Percentiles rank a stretch among this genome's conserved stretches.
Conservation (phyloP, 1,284 basidiomycete species). For the Ceratobasidium sp. region DNA sequence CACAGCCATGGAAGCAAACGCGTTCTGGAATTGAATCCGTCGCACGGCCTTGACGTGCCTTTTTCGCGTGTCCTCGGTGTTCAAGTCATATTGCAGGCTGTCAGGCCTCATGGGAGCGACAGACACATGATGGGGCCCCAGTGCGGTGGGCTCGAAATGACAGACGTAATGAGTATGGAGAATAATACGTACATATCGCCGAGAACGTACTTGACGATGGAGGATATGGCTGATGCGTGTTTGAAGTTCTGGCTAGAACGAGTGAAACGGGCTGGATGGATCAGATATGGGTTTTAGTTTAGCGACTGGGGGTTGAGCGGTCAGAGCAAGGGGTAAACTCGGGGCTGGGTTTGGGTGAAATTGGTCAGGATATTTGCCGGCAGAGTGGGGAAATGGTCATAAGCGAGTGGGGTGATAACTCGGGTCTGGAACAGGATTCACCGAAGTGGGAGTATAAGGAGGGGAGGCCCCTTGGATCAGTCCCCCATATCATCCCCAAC, state of each 20-base stretch:
- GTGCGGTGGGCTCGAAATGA: too few species aligned
- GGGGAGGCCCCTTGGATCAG: not conserved
- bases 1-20: too few species aligned
- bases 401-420: too few species aligned
- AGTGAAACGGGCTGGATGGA: not conserved
- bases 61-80: too few species aligned
- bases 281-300: too few species aligned
- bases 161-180: too few species aligned
- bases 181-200: constrained; percentile 3
- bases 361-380: constrained; percentile 15
- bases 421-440: not conserved
- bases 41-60: too few species aligned
- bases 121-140: too few species aligned
- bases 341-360: not conserved
- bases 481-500: not conserved
- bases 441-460: not conserved
- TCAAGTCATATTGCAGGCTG: too few species aligned
- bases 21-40: too few species aligned
- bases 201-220: not conserved
- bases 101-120: too few species aligned
- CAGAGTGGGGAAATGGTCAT: too few species aligned
- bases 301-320: not conserved
- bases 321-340: not conserved
- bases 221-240: not conserved
- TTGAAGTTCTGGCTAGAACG: constrained; percentile 2